These are phyloP conservation scores for Calcarisporium arbuscula DNA, from an alignment of 2,329 filamentous ascomycete species.

Conservation along the genomic window DNA sequence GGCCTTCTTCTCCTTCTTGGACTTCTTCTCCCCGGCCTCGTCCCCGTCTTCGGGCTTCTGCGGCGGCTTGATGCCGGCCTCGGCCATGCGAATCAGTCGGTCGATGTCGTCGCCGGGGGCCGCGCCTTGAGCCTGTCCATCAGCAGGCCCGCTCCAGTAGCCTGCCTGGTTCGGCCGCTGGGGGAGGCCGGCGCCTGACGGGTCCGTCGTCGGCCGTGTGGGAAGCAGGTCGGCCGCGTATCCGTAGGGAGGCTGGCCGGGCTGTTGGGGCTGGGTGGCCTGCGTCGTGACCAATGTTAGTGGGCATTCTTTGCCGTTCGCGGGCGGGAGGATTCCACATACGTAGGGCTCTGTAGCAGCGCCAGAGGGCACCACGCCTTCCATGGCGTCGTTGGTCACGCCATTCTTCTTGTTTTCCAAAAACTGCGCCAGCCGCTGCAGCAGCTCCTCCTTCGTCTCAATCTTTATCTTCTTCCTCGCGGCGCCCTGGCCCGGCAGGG, in stretches of 20 bases:
- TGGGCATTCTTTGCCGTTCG: background rate
- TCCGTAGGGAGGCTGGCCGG: slow-evolving; percentile 18
- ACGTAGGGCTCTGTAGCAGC: slow-evolving; percentile 53
- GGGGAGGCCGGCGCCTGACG: slow-evolving; percentile 35
- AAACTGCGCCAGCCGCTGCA: slow-evolving; percentile 72
- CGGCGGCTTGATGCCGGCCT: slow-evolving; percentile 49
- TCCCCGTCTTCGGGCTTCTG: slow-evolving; percentile 31
- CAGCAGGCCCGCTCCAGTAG: slow-evolving; percentile 17
- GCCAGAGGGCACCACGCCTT: slow-evolving; percentile 23
- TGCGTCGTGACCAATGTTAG: slow-evolving; percentile 1
- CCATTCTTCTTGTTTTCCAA: slow-evolving; percentile 58
- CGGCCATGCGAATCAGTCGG: slow-evolving; percentile 57
- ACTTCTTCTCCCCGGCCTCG: slow-evolving; percentile 51
- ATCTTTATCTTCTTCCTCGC: slow-evolving; percentile 66
- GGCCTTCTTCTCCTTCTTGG: slow-evolving; percentile 61
- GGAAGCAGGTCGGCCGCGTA: slow-evolving; percentile 39
- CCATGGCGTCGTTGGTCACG: slow-evolving; percentile 41
- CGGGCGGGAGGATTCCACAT: slow-evolving; percentile 26
- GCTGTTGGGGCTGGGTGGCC: slow-evolving; percentile 11
- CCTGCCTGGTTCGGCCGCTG: slow-evolving; percentile 34
- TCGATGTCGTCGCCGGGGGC: slow-evolving; percentile 55
- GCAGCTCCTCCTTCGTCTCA: slow-evolving; percentile 70
- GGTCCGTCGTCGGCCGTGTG: slow-evolving; percentile 35
- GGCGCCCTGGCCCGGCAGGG: slow-evolving; percentile 58
- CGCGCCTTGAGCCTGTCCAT: slow-evolving; percentile 13